Base-by-base conservation (phyloP, 306 rosid genomes). In the Luffa acutangula region DNA sequence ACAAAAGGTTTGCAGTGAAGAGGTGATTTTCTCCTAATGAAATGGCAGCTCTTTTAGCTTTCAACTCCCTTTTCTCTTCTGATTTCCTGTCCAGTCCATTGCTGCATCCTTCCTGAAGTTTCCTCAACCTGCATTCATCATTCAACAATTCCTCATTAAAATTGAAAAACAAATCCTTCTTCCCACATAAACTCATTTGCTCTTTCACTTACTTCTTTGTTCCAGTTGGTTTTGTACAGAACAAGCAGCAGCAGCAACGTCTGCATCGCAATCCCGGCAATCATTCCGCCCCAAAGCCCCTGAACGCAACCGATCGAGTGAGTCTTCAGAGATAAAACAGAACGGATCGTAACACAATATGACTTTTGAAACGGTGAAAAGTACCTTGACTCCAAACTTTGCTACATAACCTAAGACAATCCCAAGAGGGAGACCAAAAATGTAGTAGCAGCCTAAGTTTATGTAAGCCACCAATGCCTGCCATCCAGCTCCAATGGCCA, bases 401-500 rank as follows among this genome's bases (percentile, higher is more conserved):
- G 80, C 80, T 21, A 70, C 36, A 56, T 84, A 80, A 49, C 87
- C 80, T 31, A 88, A 86, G 48, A 85, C 9, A 31, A 39, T 5
- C 60, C 90, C 90, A 51, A 87, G 77, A 25, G 94, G 88, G 59
- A 90, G 85, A 15, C 90, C 90, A 82, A 89, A 85, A 51, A 89
- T 48, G 78, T 87, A 87, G 63, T 87, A 91, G 74, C 89, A 76
- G 33, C 79, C 87, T 66, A 89, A 79, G 85, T 87, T 85, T 82
- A 91, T 85, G 36, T 85, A 86, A 82, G 80, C 93, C 69, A 85
- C 89, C 81, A 81, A 85, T 37, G 86, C 81, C 83, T 89, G 96
- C 93, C 94, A 82, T 75, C 94, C 94, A 58, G 89, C 81, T 51
- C 92, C 90, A 75, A 85, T 67, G 4, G 88, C 92, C 56, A 90